phyloP scores from a whole-genome alignment of 2,329 filamentous ascomycete species.

The Penicillium sp. region DNA sequence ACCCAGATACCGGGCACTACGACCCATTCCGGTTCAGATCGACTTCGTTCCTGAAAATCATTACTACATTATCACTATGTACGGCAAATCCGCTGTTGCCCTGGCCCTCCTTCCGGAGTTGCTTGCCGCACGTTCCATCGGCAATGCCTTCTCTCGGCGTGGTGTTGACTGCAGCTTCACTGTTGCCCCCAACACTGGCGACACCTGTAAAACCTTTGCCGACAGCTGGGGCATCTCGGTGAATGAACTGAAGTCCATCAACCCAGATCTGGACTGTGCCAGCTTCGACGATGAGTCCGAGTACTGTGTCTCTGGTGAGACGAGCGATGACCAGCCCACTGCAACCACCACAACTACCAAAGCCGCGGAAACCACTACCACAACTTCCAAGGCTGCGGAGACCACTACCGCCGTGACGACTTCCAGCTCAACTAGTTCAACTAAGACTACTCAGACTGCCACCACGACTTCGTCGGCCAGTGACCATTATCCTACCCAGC shows the following conservation, averaged over 20 bases:
- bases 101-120: conserved; percentile 9
- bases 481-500: conserved; percentile 8
- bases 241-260: conserved; percentile 24
- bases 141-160: background rate
- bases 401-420: conserved; percentile 5
- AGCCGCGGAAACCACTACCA: background rate
- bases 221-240: conserved; percentile 24
- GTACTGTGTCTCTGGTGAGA: conserved; percentile 15
- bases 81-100: conserved; percentile 2
- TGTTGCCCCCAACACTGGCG: conserved; percentile 19
- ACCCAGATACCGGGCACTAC: background rate
- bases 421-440: background rate
- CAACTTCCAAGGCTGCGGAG: conserved; percentile 4
- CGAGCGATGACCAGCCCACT: conserved; percentile 2
- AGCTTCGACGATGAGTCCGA: conserved; percentile 14
- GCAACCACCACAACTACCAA: too few species aligned
- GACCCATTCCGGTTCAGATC: background rate
- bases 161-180: conserved; percentile 9
- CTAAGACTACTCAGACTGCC: conserved; percentile 3
- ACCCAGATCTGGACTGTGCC: conserved; percentile 28
- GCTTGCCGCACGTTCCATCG: conserved; percentile 38
- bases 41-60: background rate
- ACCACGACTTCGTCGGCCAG: conserved; percentile 7
- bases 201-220: conserved; percentile 30
- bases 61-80: background rate